phyloP scores from a whole-genome alignment of 371 early-diverging fungal species.

The Mucor ambiguus region DNA sequence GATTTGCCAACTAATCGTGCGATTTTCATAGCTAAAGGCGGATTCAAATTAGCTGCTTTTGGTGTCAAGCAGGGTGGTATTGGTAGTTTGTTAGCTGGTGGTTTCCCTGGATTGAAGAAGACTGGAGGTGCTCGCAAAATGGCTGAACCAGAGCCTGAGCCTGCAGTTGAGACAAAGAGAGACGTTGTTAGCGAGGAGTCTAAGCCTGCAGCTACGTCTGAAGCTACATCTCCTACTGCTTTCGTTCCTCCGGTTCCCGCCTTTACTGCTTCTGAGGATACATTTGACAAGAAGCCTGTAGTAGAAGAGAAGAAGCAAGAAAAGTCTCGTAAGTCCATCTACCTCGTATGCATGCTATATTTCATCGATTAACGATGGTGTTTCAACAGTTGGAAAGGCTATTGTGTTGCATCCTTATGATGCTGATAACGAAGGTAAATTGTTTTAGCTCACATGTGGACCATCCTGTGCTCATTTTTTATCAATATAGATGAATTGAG shows the following conservation, averaged over 20 bases:
- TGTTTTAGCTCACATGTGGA: not conserved
- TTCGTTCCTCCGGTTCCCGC: conserved; percentile 17
- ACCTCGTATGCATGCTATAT: not conserved
- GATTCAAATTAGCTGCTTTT: conserved; percentile 70
- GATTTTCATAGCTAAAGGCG: conserved; percentile 25
- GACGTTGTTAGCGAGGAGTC: not conserved
- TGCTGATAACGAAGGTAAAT: conserved; percentile 58
- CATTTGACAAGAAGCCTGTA: conserved; percentile 8
- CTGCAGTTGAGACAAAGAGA: not conserved
- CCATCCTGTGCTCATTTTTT: not conserved
- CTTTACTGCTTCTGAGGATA: conserved; percentile 13
- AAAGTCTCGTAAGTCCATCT: conserved; percentile 2
- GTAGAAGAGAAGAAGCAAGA: not conserved
- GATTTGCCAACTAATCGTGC: not conserved
- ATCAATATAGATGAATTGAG: conserved; percentile 51
- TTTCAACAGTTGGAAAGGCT: conserved; percentile 37
- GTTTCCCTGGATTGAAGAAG: conserved; percentile 40
- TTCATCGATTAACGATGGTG: not conserved
- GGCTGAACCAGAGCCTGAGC: conserved; percentile 13
- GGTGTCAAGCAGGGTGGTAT: conserved; percentile 88
- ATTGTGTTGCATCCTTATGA: conserved; percentile 62
- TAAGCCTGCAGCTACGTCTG: conserved; percentile 1
- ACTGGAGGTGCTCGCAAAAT: conserved; percentile 11
- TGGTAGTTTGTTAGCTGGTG: conserved; percentile 75
- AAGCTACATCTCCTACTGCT: not conserved